phyloP scores from a whole-genome alignment of 2,329 filamentous ascomycete genomes.

The Orbilia quercus region DNA sequence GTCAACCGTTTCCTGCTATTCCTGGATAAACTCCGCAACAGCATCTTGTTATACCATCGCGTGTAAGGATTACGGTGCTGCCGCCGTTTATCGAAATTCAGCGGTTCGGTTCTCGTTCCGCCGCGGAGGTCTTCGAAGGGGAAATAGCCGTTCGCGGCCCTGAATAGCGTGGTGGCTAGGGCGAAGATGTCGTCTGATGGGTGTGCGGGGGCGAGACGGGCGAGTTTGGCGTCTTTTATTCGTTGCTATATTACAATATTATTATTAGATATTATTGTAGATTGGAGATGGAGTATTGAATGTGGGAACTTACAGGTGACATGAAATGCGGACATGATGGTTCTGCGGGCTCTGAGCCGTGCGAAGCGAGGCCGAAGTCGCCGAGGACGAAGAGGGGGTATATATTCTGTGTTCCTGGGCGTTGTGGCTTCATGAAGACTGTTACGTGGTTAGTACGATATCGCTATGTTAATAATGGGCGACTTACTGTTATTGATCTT shows the following conservation, averaged over 20 bases:
- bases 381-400: slow-evolving; percentile 44
- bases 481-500: slow-evolving; percentile 48
- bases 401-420: slow-evolving; percentile 16
- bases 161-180: slow-evolving; percentile 18
- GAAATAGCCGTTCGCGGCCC: slow-evolving; percentile 21
- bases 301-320: slow-evolving; percentile 38
- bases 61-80: slow-evolving; percentile 20
- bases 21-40: slow-evolving; percentile 13
- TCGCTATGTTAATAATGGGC: not conserved
- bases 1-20: not conserved
- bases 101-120: not conserved
- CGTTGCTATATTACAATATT: too few relatives aligned
- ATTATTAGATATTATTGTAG: too few relatives aligned
- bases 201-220: not conserved
- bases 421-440: slow-evolving; percentile 44
- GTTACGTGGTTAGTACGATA: not conserved
- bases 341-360: not conserved
- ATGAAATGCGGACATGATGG: slow-evolving; percentile 27
- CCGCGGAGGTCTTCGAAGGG: slow-evolving; percentile 2
- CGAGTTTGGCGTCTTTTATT: not conserved
- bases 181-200: slow-evolving; percentile 39
- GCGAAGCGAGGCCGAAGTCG: slow-evolving; percentile 24
- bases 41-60: slow-evolving; percentile 2
- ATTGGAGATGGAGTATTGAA: not conserved
- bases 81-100: slow-evolving; percentile 1